phyloP scores from a whole-genome alignment of 2,329 filamentous ascomycete species.

The Penicillium sclerotigenum region DNA sequence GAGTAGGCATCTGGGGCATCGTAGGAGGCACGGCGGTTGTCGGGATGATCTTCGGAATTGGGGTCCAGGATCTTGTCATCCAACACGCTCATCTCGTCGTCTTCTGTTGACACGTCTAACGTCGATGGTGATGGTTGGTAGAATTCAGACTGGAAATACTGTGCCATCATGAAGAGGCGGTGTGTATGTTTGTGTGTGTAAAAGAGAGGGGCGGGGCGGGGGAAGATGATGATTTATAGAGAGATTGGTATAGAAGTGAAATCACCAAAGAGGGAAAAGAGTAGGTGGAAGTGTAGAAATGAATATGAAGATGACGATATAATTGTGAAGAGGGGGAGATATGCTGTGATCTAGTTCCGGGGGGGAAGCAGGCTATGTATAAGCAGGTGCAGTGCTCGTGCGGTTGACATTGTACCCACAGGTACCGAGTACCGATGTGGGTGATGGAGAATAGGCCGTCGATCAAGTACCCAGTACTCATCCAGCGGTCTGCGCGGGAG shows the following conservation, averaged over 20 bases:
- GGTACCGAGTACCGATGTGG: constrained; percentile 7
- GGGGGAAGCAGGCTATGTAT: constrained; percentile 9
- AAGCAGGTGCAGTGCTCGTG: constrained; percentile 7
- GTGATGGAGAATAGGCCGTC: constrained; percentile 2
- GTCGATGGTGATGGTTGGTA: constrained; percentile 45
- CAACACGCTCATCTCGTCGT: constrained; percentile 53
- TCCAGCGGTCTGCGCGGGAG: constrained; percentile 17
- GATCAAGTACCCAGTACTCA: constrained; percentile 17
- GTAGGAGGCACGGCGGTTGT: constrained; percentile 46
- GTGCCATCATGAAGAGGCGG: constrained; percentile 39
- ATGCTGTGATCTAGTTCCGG: constrained; percentile 7
- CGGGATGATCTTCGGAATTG: constrained; percentile 48
- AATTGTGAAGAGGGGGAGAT: constrained; percentile 6
- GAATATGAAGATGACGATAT: constrained; percentile 6
- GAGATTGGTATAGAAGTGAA: constrained; percentile 1
- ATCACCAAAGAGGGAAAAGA: constrained; percentile 6
- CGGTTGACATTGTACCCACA: constrained; percentile 10
- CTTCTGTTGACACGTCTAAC: constrained; percentile 42
- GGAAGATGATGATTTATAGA: constrained; percentile 4
- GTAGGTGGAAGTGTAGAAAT: background rate
- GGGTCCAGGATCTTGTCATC: constrained; percentile 53
- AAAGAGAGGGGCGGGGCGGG: constrained; percentile 8
- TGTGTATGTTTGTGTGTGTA: constrained; percentile 13
- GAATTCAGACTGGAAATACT: constrained; percentile 46
- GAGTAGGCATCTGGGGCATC: constrained; percentile 51